Evolutionary conservation across 2,329 filamentous ascomycete genomes (phyloP).

Genomic region (Metarhizium brunneum): DNA sequence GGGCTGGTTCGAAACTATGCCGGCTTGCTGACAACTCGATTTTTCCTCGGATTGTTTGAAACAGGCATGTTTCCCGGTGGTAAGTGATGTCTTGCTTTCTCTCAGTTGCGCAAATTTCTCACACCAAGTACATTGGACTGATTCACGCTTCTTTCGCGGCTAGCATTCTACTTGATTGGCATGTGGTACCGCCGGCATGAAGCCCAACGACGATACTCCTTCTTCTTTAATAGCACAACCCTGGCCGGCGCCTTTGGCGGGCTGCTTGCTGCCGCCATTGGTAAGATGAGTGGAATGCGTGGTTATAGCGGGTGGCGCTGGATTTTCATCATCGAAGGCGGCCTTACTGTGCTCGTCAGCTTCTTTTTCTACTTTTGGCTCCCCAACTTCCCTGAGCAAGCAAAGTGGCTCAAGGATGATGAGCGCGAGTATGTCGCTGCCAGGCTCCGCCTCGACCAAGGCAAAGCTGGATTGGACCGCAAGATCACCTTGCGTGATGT

Average conservation of each 20-base stretch:
- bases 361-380: slow-evolving; percentile 59
- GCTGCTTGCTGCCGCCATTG: slow-evolving; percentile 75
- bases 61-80: slow-evolving; percentile 57
- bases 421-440: slow-evolving; percentile 59
- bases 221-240: slow-evolving; percentile 83
- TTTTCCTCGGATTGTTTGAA: slow-evolving; percentile 75
- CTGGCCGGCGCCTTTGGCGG: slow-evolving; percentile 80
- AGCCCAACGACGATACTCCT: slow-evolving; percentile 83
- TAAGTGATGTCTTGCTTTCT: slow-evolving; percentile 9
- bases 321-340: slow-evolving; percentile 52
- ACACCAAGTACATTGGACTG: slow-evolving; percentile 8
- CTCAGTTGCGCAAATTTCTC: background rate
- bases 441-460: slow-evolving; percentile 60
- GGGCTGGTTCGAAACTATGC: slow-evolving; percentile 70
- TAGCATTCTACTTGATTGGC: slow-evolving; percentile 59
- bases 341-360: slow-evolving; percentile 41
- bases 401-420: slow-evolving; percentile 61
- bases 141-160: background rate
- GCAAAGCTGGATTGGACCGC: slow-evolving; percentile 54
- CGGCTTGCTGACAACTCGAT: slow-evolving; percentile 69
- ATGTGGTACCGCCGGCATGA: slow-evolving; percentile 88
- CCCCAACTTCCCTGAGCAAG: slow-evolving; percentile 56
- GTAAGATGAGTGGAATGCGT: slow-evolving; percentile 58
- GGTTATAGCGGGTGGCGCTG: slow-evolving; percentile 54
- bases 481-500: slow-evolving; percentile 51